Evolutionary conservation across 192 early-diverging fungal genomes (phyloP).

Genomic region (Chytriomyces hyalinus): DNA sequence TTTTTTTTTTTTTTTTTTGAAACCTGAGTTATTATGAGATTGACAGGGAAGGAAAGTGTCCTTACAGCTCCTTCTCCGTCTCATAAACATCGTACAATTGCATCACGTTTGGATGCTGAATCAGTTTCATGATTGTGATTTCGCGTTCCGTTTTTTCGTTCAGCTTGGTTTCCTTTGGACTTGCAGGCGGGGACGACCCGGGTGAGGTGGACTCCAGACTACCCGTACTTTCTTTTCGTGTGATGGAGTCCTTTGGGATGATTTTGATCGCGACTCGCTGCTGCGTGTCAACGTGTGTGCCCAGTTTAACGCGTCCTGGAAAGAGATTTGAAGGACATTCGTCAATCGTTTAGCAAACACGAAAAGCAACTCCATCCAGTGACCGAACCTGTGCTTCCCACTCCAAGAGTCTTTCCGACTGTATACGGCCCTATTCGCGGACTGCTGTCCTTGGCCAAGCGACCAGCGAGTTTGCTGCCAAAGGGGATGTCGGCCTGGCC

Average conservation of each 20-base stretch:
- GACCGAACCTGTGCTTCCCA: conserved; percentile 57
- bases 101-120: conserved; percentile 62
- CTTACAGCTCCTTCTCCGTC: conserved; percentile 57
- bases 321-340: neutral
- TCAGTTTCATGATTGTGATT: conserved; percentile 68
- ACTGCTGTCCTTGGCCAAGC: neutral
- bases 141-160: conserved; percentile 63
- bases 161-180: conserved; percentile 10
- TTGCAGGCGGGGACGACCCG: conserved; percentile 1
- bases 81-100: conserved; percentile 67
- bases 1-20: neutral
- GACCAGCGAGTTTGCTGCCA: neutral
- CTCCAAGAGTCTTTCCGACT: conserved; percentile 60
- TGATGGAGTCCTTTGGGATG: conserved; percentile 49
- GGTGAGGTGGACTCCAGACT: neutral
- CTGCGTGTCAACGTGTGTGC: conserved; percentile 54
- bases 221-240: conserved; percentile 13
- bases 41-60: conserved; percentile 26
- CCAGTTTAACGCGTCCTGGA: conserved; percentile 59
- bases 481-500: neutral
- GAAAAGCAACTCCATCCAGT: neutral
- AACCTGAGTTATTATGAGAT: neutral
- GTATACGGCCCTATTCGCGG: conserved; percentile 58
- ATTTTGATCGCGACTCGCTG: conserved; percentile 63
- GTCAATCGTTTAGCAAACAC: neutral